Evolutionary conservation across 768 basidiomycete genomes (phyloP), one percentile per base, ranked within the genome.

Genomic region (Panaeolus cyanescens): DNA sequence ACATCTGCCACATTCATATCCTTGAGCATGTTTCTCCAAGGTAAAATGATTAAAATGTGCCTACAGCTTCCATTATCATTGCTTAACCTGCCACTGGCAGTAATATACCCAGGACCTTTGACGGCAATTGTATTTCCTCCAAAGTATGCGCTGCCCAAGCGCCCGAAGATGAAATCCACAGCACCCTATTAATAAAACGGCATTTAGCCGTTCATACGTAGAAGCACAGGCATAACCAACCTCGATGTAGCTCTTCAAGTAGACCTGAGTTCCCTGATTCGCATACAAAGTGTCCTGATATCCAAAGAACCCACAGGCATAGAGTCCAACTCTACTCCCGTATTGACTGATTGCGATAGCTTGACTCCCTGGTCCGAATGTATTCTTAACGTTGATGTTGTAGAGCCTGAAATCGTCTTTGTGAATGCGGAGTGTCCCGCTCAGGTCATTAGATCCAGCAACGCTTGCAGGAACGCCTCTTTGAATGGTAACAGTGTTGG

Each of bases 201-300:
- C n/a, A 31, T 65, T 40, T 32, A 79, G n/a, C n/a, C n/a, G 4
- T 4, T 83, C 83, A 60, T 83, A 84, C 50, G 83, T 82, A 62
- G 84, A 85, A 61, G 84, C 83, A n/a, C n/a, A n/a, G n/a, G n/a
- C n/a, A 1, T 72, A 71, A 0, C 80, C 80, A 32, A 81, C 82
- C 72, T 84, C 78, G 37, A 85, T 83, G 55, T 82, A 81, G 3
- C 71, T 72, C 54, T 69, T 74, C 59, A 79, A 65, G 64, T 78
- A 83, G 2, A 84, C 80, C 59, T 84, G 83, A 7, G 77, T 77
- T 1, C 83, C 83, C 50, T 72, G 61, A 50, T 82, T 79, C 20
- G 81, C 77, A 30, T 74, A 76, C 30, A 83, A 57, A 0, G 80
- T 83, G 57, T 83, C 83, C 64, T 84, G 79, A 59, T 76, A 78